These are phyloP conservation scores for Rhodotorula sp. DNA, from an alignment of 1,284 basidiomycete genomes.

Conservation along the genomic window DNA sequence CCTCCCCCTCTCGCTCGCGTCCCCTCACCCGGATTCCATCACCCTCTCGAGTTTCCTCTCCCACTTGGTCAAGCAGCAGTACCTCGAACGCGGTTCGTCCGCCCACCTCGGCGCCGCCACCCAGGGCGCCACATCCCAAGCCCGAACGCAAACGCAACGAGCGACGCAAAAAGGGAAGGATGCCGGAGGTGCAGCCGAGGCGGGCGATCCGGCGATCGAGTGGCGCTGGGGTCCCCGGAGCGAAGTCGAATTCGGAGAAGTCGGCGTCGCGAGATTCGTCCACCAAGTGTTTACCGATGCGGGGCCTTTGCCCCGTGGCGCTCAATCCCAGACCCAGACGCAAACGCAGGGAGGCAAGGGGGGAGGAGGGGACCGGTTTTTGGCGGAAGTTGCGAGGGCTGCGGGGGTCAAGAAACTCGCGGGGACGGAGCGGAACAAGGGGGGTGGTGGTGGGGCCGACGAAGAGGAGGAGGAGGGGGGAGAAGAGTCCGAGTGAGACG, in stretches of 20 bases:
- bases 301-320: not conserved
- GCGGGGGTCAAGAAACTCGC: slow-evolving; percentile 25
- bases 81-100: slow-evolving; percentile 44
- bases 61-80: slow-evolving; percentile 40
- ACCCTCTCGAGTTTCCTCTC: slow-evolving; percentile 26
- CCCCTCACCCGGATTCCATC: slow-evolving; percentile 7
- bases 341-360: not conserved
- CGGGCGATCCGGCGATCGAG: slow-evolving; percentile 44
- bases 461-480: not conserved
- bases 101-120: not conserved
- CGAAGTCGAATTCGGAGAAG: slow-evolving; percentile 47
- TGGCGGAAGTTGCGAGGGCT: slow-evolving; percentile 30
- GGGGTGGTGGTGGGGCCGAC: not conserved
- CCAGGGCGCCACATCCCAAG: slow-evolving; percentile 1
- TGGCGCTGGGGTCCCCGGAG: slow-evolving; percentile 49
- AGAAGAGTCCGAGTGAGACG: not conserved
- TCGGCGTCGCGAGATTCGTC: slow-evolving; percentile 46
- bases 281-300: slow-evolving; percentile 36
- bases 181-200: slow-evolving; percentile 12
- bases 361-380: slow-evolving; percentile 17
- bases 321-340: not conserved
- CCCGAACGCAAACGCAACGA: not conserved
- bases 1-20: slow-evolving; percentile 20
- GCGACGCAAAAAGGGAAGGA: slow-evolving; percentile 18
- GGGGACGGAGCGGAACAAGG: not conserved